Evolutionary conservation across 306 rosid genomes (phyloP).

Genomic region (Alnus rubra): DNA sequence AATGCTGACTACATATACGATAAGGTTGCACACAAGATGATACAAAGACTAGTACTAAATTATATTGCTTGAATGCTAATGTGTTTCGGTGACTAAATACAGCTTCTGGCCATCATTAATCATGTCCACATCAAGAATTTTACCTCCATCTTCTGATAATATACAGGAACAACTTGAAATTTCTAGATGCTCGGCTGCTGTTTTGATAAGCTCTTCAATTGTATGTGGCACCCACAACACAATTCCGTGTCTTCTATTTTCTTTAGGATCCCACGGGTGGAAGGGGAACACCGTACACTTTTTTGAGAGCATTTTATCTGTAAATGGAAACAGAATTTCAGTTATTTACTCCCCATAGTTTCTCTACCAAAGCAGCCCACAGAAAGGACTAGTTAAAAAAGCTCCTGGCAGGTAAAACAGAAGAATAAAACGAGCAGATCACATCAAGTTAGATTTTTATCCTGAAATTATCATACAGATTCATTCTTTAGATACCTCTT

Average conservation of each 20-base stretch:
- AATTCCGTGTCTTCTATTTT: slow-evolving; percentile 64
- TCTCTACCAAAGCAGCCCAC: slow-evolving; percentile 5
- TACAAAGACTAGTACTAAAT: slow-evolving; percentile 5
- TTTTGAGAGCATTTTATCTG: slow-evolving; percentile 64
- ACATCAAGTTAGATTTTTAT: not conserved
- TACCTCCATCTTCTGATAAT: slow-evolving; percentile 88
- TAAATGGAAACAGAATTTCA: slow-evolving; percentile 18
- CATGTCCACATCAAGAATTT: slow-evolving; percentile 67
- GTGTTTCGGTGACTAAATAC: slow-evolving; percentile 58
- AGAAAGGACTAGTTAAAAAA: not conserved
- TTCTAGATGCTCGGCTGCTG: slow-evolving; percentile 53
- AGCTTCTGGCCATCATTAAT: slow-evolving; percentile 75
- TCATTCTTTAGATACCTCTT: not conserved
- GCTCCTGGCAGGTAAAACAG: slow-evolving; percentile 5
- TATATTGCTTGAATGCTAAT: slow-evolving; percentile 13
- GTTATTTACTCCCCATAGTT: not conserved
- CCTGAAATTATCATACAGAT: not conserved
- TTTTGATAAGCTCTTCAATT: slow-evolving; percentile 61
- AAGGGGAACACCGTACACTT: slow-evolving; percentile 88
- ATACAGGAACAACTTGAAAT: slow-evolving; percentile 41
- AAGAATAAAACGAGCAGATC: not conserved
- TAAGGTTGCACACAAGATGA: not conserved
- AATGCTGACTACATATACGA: not conserved
- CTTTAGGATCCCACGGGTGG: slow-evolving; percentile 82
- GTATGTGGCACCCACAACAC: slow-evolving; percentile 74